Evolutionary conservation across 129 eudicot genomes (phyloP).

Genomic region (Artemisia argyi): DNA sequence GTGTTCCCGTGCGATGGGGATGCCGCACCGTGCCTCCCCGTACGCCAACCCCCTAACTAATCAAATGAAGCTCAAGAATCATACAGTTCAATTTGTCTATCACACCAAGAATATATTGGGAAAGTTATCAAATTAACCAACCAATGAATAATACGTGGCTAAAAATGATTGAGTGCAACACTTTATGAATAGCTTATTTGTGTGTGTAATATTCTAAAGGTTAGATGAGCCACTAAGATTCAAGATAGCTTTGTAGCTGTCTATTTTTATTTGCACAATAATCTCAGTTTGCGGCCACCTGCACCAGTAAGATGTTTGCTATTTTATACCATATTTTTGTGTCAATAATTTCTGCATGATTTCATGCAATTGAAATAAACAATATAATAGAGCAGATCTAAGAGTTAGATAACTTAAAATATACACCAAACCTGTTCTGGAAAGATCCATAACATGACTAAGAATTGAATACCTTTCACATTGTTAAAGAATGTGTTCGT

Average conservation of each 20-base stretch:
- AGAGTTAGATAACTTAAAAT: slow-evolving; percentile 17
- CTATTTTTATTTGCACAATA: slow-evolving; percentile 17
- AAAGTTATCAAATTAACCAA: slow-evolving; percentile 16
- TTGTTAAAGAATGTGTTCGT: not conserved
- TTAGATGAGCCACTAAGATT: slow-evolving; percentile 28
- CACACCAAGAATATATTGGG: not conserved
- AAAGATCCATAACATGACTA: not conserved
- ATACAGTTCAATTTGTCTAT: not conserved
- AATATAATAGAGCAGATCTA: not conserved
- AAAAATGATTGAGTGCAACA: not conserved
- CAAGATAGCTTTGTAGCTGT: slow-evolving; percentile 20
- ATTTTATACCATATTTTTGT: slow-evolving; percentile 21
- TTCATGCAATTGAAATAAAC: slow-evolving; percentile 2
- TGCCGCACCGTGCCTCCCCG: no score
- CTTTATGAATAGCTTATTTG: not conserved
- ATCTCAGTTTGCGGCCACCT: slow-evolving; percentile 29
- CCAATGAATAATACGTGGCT: slow-evolving; percentile 16
- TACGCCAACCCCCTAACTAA: no score
- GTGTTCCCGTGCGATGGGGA: no score
- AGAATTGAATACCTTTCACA: not conserved
- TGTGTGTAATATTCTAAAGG: slow-evolving; percentile 15
- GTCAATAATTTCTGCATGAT: slow-evolving; percentile 33
- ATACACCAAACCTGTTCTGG: slow-evolving; percentile 10
- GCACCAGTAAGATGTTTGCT: slow-evolving; percentile 30
- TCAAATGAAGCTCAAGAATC: not conserved